phyloP scores from a whole-genome alignment of 2,329 filamentous ascomycete genomes.

The Fusarium domesticum region DNA sequence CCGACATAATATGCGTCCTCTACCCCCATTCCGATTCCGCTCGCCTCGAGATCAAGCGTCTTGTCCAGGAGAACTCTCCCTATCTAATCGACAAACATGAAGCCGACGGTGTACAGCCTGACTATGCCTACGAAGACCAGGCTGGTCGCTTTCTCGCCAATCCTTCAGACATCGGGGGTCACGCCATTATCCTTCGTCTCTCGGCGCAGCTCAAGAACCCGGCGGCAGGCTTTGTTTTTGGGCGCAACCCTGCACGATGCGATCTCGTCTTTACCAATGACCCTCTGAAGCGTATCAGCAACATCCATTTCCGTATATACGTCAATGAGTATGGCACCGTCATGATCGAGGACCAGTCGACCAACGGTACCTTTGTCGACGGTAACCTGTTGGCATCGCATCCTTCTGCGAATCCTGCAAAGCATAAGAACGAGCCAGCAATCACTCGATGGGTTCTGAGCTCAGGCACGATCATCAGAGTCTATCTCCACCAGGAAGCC shows the following conservation, averaged over 20 bases:
- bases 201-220: constrained; percentile 70
- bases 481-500: constrained; percentile 53
- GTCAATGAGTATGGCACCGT: constrained; percentile 81
- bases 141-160: constrained; percentile 43
- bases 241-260: constrained; percentile 67
- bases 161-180: constrained; percentile 49
- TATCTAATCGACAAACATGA: constrained; percentile 50
- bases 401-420: constrained; percentile 36
- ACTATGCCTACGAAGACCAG: constrained; percentile 51
- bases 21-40: constrained; percentile 74
- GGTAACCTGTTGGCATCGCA: constrained; percentile 56
- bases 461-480: constrained; percentile 69
- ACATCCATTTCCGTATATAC: constrained; percentile 93
- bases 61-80: constrained; percentile 47
- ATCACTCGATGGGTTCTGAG: constrained; percentile 58
- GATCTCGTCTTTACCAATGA: constrained; percentile 70
- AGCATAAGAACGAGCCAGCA: constrained; percentile 35
- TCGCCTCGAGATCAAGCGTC: constrained; percentile 61
- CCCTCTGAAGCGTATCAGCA: constrained; percentile 73
- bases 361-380: constrained; percentile 93
- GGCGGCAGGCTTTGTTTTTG: constrained; percentile 76
- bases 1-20: constrained; percentile 86
- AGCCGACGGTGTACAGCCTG: constrained; percentile 48
- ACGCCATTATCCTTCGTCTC: constrained; percentile 77
- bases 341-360: constrained; percentile 92